Evolutionary conservation across 208 protist species (phyloP).

Genomic region (Acanthamoeba culbertsoni): DNA sequence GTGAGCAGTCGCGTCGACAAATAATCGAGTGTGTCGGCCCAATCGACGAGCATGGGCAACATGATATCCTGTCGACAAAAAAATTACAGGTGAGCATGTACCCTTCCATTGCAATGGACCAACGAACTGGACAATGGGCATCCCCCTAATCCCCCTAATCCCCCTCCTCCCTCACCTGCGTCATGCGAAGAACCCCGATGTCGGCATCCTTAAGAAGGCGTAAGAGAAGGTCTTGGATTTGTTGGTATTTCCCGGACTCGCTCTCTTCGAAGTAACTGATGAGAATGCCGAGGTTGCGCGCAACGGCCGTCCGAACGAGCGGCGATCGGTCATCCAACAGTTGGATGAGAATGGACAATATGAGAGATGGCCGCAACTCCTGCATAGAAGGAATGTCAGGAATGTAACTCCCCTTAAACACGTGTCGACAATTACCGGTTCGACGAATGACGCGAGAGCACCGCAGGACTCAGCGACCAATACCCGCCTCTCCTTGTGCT

Average conservation of each 20-base stretch:
- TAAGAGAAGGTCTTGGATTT: constrained; percentile 44
- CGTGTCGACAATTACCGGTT: constrained; percentile 33
- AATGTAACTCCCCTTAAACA: not conserved
- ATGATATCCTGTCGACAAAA: not conserved
- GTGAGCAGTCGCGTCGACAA: not conserved
- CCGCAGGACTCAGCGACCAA: constrained; percentile 81
- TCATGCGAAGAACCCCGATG: not conserved
- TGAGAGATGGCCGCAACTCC: constrained; percentile 65
- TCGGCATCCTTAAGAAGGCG: constrained; percentile 2
- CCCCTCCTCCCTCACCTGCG: not conserved
- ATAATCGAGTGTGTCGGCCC: constrained; percentile 39
- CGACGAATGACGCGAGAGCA: constrained; percentile 72
- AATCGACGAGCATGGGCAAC: constrained; percentile 24
- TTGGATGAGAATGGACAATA: constrained; percentile 75
- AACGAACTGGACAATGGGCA: too few species aligned
- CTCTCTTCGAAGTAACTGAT: constrained; percentile 37
- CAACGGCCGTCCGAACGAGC: constrained; percentile 66
- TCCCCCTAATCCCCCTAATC: too few species aligned
- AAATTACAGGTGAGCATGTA: not conserved
- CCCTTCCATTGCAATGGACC: too few species aligned
- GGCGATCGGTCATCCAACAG: constrained; percentile 76
- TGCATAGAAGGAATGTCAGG: not conserved
- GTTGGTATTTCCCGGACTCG: constrained; percentile 23
- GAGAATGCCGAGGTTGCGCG: constrained; percentile 62
- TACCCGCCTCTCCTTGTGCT: constrained; percentile 75